Base-by-base conservation (phyloP, 257 asterid species). In the Cynanchum wilfordii region DNA sequence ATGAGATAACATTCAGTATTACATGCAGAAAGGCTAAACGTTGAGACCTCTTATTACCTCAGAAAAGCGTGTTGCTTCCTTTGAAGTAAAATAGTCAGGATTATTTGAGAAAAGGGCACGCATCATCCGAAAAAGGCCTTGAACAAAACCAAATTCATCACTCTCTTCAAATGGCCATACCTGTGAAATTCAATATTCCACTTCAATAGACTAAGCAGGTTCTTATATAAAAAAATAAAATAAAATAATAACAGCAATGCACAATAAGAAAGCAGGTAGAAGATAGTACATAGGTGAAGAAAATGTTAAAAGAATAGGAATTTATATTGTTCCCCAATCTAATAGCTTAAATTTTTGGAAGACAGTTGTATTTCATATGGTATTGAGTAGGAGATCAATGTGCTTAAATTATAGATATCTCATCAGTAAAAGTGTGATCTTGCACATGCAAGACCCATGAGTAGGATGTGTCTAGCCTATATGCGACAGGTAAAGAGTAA, bases 131-230 rank as follows among this genome's bases (percentile, higher is more conserved):
- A 87, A 94, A 66, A 94, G 96, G 77, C 97, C 88, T 89, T 94
- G 99, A 72, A 92, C 69, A 73, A 94, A 88, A 78, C 97, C 99
- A 84, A 80, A 85, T 72, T 87, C 95, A 80, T 86, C 96, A 38
- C 84, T 85, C 83, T 87, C 99, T 79, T 91, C 98, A 84, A 90
- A 91, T 47, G 98, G 96, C 99, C 99, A 94, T 73, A 94, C 97
- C 99, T 84, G 29, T 68, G 76, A 58, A 5, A 59, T 68, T 77
- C 63, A 75, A 27, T 69, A 60, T 30, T 36, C 16, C 66, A 44
- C 19, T 40, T 56, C 29, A 67, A 25, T 44, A 27, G 36, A n/a
- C 44, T 58, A 11, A 36, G 11, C 67, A 38, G 58, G 25, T 20
- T 50, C 44, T 52, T 27, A 9, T 10, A 71, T 65, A 22, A 40